Evolutionary conservation across 768 basidiomycete genomes (phyloP).

Genomic region (Myochromella boudieri): DNA sequence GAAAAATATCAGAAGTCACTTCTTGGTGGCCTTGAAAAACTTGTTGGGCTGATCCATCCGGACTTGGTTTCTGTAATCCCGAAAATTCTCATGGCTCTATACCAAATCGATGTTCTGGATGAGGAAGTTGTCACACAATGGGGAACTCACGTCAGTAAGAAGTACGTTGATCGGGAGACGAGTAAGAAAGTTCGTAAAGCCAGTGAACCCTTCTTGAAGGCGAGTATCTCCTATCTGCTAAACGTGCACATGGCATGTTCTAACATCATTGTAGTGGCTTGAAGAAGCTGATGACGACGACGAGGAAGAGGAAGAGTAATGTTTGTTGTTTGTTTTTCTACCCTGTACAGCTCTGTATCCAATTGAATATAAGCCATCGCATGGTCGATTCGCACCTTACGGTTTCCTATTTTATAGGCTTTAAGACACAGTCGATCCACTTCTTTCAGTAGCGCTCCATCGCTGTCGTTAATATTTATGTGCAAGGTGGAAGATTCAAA

Average conservation of each 20-base stretch:
- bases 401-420: too few species aligned
- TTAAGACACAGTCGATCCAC: too few species aligned
- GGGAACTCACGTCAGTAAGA: slow-evolving; percentile 96
- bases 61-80: slow-evolving; percentile 73
- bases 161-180: slow-evolving; percentile 92
- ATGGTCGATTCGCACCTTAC: too few species aligned
- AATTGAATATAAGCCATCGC: too few species aligned
- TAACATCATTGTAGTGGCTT: slow-evolving; percentile 60
- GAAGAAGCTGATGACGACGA: slow-evolving; percentile 84
- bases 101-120: slow-evolving; percentile 89
- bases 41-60: slow-evolving; percentile 72
- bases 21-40: slow-evolving; percentile 89
- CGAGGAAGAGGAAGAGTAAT: slow-evolving; percentile 38
- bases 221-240: slow-evolving; percentile 29
- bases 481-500: too few species aligned
- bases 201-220: slow-evolving; percentile 93
- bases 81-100: slow-evolving; percentile 92
- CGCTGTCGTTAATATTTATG: too few species aligned
- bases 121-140: slow-evolving; percentile 89
- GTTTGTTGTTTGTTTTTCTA: neutral
- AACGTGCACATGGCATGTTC: neutral
- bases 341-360: too few species aligned
- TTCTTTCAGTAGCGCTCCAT: too few species aligned
- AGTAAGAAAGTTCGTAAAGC: slow-evolving; percentile 97
- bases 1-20: slow-evolving; percentile 97